Conservation (phyloP, 2,329 filamentous ascomycete genomes). For the Berkeleyomyces rouxiae region DNA sequence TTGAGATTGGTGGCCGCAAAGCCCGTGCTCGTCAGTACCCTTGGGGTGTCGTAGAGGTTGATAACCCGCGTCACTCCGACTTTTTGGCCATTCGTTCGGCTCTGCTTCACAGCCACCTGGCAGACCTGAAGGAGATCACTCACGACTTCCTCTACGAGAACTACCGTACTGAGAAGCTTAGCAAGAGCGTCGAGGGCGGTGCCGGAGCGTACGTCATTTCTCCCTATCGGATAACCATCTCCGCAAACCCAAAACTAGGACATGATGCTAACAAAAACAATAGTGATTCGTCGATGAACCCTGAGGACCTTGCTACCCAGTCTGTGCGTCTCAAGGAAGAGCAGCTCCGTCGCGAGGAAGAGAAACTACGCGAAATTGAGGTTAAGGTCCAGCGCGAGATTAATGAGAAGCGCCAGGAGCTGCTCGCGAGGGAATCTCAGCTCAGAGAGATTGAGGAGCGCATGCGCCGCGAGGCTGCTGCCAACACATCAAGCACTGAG, state of each 20-base stretch:
- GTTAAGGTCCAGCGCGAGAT: conserved; percentile 99
- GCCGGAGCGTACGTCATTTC: conserved; percentile 57
- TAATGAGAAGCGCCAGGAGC: conserved; percentile 98
- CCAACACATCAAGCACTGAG: conserved; percentile 25
- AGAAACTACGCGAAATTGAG: conserved; percentile 99
- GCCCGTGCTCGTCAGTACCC: conserved; percentile 94
- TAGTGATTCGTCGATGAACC: conserved; percentile 84
- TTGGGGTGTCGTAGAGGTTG: conserved; percentile 97
- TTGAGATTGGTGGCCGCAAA: conserved; percentile 84
- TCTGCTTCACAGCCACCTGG: conserved; percentile 91
- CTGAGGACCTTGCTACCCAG: conserved; percentile 89
- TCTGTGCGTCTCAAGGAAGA: conserved; percentile 99
- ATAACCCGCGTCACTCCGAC: conserved; percentile 97
- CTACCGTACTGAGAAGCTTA: conserved; percentile 99
- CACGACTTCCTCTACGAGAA: conserved; percentile 99
- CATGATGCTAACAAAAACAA: conserved; percentile 7
- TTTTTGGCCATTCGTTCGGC: conserved; percentile 95
- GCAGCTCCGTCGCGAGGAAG: conserved; percentile 95
- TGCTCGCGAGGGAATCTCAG: conserved; percentile 92
- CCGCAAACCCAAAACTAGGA: conserved; percentile 20
- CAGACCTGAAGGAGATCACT: conserved; percentile 97
- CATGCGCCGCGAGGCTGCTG: conserved; percentile 74
- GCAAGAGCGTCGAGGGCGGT: conserved; percentile 94
- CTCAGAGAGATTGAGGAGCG: conserved; percentile 96
- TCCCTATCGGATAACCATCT: background rate